Evolutionary conservation across 106 monocot genomes (phyloP), one percentile per base, ranked within the genome.

Genomic region (Dactylorhiza incarnata): DNA sequence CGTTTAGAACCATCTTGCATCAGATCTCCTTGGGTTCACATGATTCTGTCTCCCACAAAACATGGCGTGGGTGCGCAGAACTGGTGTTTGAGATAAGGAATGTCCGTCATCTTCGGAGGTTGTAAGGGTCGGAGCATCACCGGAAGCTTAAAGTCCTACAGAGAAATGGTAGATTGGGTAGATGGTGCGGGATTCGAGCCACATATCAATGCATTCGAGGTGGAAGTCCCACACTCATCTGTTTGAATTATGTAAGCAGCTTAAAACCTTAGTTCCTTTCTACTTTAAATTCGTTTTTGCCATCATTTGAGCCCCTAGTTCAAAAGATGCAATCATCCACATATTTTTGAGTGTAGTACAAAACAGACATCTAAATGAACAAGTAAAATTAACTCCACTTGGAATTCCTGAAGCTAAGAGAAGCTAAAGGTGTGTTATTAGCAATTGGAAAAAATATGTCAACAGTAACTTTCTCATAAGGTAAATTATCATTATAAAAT

Each of bases 121-220:
- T 29, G 2, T 29, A 29, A 2, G 29, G 29, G 29, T 0, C 29
- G 2, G 2, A 29, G 29, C 29, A 1, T 29, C 29, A 29, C 29
- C 29, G 29, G 2, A 29, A 29, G 20, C 16, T 23, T 68, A 37
- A 4, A 25, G 37, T 7, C 7, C 25, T 22, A 84, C 77, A 5
- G 84, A 49, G 49, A 65, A 17, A 10, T 87, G 77, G 77, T 87
- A 90, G 11, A 90, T 68, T 7, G 90, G 90, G 54, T 87, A 90
- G 24, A 84, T 84, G 15, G 87, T 73, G 62, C 84, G 80, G 12
- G 86, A 87, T 63, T 78, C 78, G 11, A 90, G 76, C 90, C 90
- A 90, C 77, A 77, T 90, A 16, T 87, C 90, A 24, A 90, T 90
- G 84, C 90, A 90, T 14, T 82, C 62, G 14, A 85, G 49, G 74